Percentiles rank a stretch among this genome's conserved stretches.
phyloP scores from a whole-genome alignment of 2,329 filamentous ascomycete genomes.

The Gaeumannomyces sp. region DNA sequence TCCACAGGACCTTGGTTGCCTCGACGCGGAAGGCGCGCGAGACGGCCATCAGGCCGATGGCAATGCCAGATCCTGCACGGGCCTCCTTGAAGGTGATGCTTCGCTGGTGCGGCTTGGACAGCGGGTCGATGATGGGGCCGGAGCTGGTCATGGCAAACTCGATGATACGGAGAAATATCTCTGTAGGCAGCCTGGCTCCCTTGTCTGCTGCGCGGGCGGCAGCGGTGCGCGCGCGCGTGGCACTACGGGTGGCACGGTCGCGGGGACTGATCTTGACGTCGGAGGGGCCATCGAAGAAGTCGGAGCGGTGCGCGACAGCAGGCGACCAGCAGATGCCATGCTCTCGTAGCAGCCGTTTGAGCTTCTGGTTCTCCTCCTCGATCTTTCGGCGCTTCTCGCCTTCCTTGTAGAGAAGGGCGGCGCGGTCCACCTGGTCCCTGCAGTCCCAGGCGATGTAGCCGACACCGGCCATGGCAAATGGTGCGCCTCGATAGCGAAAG shows the following conservation, averaged over 20 bases:
- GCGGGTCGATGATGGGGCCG: constrained; percentile 46
- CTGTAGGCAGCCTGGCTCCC: constrained; percentile 32
- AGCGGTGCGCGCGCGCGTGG: constrained; percentile 20
- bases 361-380: constrained; percentile 39
- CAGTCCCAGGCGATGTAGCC: constrained; percentile 6
- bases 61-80: constrained; percentile 39
- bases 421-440: constrained; percentile 43
- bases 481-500: neutral
- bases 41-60: constrained; percentile 44
- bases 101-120: constrained; percentile 37
- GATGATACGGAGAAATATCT: constrained; percentile 47
- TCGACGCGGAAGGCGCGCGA: constrained; percentile 44
- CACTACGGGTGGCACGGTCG: neutral
- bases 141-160: constrained; percentile 43
- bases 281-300: constrained; percentile 2
- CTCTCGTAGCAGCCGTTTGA: constrained; percentile 46
- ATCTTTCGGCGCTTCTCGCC: constrained; percentile 40
- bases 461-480: neutral
- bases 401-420: constrained; percentile 40
- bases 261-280: neutral
- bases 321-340: constrained; percentile 46
- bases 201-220: constrained; percentile 15
- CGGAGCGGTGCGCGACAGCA: constrained; percentile 24
- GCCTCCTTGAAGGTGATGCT: constrained; percentile 39
- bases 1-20: constrained; percentile 44